A percentile compares a stretch with the other conserved stretches of the same genome.
Evolutionary conservation across 345 rosid species (phyloP).

Genomic region (Rhizophora mangle): DNA sequence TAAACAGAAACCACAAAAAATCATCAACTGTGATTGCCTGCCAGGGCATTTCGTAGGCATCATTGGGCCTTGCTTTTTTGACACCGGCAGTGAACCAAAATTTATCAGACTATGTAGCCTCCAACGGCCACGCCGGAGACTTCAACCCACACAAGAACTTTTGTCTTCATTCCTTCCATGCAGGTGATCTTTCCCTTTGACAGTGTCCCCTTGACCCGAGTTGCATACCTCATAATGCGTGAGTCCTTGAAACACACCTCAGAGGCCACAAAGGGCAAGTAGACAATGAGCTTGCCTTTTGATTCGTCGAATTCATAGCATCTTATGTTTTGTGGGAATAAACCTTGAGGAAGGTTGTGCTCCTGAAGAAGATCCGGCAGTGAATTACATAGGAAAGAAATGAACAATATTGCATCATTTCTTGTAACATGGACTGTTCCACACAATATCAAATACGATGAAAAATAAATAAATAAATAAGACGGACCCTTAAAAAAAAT

Average conservation of each 20-base stretch:
- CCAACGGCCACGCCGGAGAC: slow-evolving; percentile 66
- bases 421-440: neutral
- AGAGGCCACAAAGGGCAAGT: slow-evolving; percentile 61
- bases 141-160: slow-evolving; percentile 89
- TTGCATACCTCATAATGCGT: slow-evolving; percentile 65
- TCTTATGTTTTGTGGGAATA: slow-evolving; percentile 77
- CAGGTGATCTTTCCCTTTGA: slow-evolving; percentile 66
- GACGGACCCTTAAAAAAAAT: no score
- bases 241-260: slow-evolving; percentile 83
- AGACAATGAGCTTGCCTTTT: slow-evolving; percentile 71
- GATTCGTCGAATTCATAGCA: slow-evolving; percentile 88
- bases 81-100: slow-evolving; percentile 93
- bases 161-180: slow-evolving; percentile 95
- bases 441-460: no score
- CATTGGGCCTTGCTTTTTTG: slow-evolving; percentile 73
- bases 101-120: slow-evolving; percentile 70
- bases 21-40: slow-evolving; percentile 64
- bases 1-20: slow-evolving; percentile 46
- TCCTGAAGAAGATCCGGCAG: slow-evolving; percentile 88
- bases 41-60: slow-evolving; percentile 54
- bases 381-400: slow-evolving; percentile 31
- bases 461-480: no score
- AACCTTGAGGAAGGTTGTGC: slow-evolving; percentile 81
- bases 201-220: slow-evolving; percentile 69
- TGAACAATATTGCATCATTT: neutral